Evolutionary conservation across 805 yeast genomes (phyloP).

Genomic region (Metschnikowia kofuensis): DNA sequence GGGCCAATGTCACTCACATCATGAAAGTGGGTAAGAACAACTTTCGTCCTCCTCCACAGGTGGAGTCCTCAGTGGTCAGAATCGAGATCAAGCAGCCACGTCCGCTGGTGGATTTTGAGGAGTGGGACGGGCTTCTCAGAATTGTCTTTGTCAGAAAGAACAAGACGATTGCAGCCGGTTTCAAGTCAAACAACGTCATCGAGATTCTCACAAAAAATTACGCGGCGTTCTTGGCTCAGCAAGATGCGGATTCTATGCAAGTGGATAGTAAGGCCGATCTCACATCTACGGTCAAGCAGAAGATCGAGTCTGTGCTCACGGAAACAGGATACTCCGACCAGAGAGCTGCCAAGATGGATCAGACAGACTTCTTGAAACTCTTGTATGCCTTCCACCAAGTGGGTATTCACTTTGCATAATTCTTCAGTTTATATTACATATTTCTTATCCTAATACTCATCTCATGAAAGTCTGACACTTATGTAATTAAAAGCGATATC

Average conservation of each 20-base stretch:
- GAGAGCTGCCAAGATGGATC: slow-evolving; percentile 93
- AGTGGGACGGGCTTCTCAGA: slow-evolving; percentile 95
- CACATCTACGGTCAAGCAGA: slow-evolving; percentile 54
- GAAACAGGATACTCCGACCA: slow-evolving; percentile 81
- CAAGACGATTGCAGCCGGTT: slow-evolving; percentile 89
- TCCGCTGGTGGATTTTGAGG: slow-evolving; percentile 90
- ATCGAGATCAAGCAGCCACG: slow-evolving; percentile 89
- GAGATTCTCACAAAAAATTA: slow-evolving; percentile 86
- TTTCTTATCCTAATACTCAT: slow-evolving; percentile 2
- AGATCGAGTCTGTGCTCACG: slow-evolving; percentile 67
- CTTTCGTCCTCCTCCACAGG: slow-evolving; percentile 98
- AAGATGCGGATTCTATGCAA: slow-evolving; percentile 43
- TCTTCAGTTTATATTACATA: slow-evolving; percentile 1
- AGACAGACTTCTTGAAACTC: slow-evolving; percentile 84
- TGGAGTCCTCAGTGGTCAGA: slow-evolving; percentile 93
- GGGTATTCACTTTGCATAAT: slow-evolving; percentile 89
- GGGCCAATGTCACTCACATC: slow-evolving; percentile 98
- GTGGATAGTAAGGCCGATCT: slow-evolving; percentile 41
- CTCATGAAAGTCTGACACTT: background rate
- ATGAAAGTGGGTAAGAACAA: slow-evolving; percentile 98
- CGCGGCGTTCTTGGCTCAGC: slow-evolving; percentile 63
- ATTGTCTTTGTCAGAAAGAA: slow-evolving; percentile 92
- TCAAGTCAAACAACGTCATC: slow-evolving; percentile 75
- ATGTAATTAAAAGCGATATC: background rate
- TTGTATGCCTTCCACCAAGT: slow-evolving; percentile 94